These are phyloP conservation scores for Phyllachora maydis DNA, from an alignment of 2,329 filamentous ascomycete species.

Conservation along the genomic window DNA sequence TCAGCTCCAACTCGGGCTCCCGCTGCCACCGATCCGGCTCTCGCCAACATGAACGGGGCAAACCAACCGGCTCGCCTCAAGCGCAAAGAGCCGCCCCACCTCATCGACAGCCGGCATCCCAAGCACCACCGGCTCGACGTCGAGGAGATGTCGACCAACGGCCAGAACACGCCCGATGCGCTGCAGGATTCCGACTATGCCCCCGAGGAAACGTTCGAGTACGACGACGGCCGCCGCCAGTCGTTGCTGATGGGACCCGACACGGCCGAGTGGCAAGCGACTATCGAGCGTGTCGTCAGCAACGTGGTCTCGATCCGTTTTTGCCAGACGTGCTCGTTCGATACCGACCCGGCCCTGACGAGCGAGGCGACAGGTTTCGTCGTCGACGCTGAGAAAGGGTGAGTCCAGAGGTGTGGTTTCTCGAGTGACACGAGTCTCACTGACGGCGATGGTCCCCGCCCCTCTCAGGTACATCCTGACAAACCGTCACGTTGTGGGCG, in stretches of 20 bases:
- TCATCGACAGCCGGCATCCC: slow-evolving; percentile 15
- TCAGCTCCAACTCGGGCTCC: background rate
- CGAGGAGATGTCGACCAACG: slow-evolving; percentile 25
- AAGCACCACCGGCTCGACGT: slow-evolving; percentile 23
- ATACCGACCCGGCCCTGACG: slow-evolving; percentile 84
- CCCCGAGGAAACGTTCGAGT: slow-evolving; percentile 9
- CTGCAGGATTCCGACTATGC: slow-evolving; percentile 21
- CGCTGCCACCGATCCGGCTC: too few species aligned
- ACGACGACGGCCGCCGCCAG: slow-evolving; percentile 13
- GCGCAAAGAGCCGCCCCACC: slow-evolving; percentile 25
- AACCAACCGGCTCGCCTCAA: slow-evolving; percentile 17
- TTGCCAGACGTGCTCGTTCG: slow-evolving; percentile 93
- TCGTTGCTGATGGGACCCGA: slow-evolving; percentile 10
- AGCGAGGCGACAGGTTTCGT: slow-evolving; percentile 97
- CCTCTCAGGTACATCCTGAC: slow-evolving; percentile 51
- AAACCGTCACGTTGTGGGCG: slow-evolving; percentile 82
- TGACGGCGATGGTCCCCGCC: background rate
- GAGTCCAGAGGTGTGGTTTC: slow-evolving; percentile 13
- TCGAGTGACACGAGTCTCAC: background rate
- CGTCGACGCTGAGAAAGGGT: slow-evolving; percentile 80
- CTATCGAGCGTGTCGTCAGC: slow-evolving; percentile 81
- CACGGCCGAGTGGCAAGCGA: slow-evolving; percentile 57
- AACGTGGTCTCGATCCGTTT: slow-evolving; percentile 98
- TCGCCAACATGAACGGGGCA: slow-evolving; percentile 8
- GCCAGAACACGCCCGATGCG: slow-evolving; percentile 26